phyloP scores from a whole-genome alignment of 1,284 basidiomycete genomes.

The Pseudozyma pruni region DNA sequence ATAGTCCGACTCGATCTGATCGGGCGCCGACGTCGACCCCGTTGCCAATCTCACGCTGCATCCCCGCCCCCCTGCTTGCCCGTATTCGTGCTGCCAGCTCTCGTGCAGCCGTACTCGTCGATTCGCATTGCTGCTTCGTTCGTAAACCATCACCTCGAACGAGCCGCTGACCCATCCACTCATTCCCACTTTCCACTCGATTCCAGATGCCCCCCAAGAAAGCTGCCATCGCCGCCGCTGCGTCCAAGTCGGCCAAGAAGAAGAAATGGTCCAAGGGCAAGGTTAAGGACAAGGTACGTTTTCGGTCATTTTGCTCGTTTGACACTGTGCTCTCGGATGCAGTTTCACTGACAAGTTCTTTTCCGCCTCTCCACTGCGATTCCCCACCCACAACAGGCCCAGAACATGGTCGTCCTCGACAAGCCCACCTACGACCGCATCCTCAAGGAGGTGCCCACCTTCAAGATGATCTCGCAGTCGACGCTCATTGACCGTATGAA shows the following conservation, averaged over 20 bases:
- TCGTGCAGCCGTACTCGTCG: not conserved
- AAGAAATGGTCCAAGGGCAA: slow-evolving; percentile 99
- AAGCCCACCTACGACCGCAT: slow-evolving; percentile 85
- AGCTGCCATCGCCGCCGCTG: slow-evolving; percentile 67
- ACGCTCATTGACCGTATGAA: slow-evolving; percentile 94
- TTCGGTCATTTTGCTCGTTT: not conserved
- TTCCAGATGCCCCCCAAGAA: slow-evolving; percentile 67
- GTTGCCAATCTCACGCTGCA: no score
- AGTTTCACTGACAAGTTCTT: not conserved
- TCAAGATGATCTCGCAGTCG: slow-evolving; percentile 95
- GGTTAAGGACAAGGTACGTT: slow-evolving; percentile 91
- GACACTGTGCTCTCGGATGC: not conserved
- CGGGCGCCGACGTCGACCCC: no score
- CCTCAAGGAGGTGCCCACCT: slow-evolving; percentile 98
- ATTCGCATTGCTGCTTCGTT: not conserved
- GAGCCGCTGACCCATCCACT: slow-evolving; percentile 3
- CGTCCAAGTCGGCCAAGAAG: slow-evolving; percentile 78
- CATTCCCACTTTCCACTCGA: not conserved
- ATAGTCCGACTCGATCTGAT: no score
- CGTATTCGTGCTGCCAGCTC: no score
- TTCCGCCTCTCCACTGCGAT: not conserved
- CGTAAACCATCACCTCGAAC: not conserved
- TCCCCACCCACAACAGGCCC: slow-evolving; percentile 57
- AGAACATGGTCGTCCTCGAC: slow-evolving; percentile 84
- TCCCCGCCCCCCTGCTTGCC: no score